Evolutionary conservation across 176 grass and related monocot species (phyloP).

Genomic region (Triticum dicoccoides): DNA sequence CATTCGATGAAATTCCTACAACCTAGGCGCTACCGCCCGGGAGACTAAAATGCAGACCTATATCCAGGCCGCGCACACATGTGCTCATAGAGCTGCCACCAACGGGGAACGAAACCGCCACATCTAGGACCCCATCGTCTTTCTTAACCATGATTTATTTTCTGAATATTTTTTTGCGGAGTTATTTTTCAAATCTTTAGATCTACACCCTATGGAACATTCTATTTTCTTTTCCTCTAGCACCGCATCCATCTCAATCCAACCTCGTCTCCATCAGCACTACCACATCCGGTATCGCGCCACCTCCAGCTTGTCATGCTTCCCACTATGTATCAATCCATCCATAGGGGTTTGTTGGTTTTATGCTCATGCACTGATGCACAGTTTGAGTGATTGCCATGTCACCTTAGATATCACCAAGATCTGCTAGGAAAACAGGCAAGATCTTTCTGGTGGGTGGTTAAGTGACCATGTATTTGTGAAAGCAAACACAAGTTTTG

Average conservation of each 20-base stretch:
- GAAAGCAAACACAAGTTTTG: neutral
- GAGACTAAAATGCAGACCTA: too few species aligned
- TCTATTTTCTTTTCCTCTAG: too few species aligned
- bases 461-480: neutral
- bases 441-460: neutral
- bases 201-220: too few species aligned
- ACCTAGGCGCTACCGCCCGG: accelerated
- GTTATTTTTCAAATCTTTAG: too few species aligned
- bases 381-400: neutral
- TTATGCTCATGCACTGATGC: neutral
- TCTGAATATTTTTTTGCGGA: too few species aligned
- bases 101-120: accelerated
- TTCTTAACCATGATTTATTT: too few species aligned
- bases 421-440: neutral
- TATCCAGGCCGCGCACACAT: too few species aligned
- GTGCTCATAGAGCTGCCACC: too few species aligned
- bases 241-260: too few species aligned
- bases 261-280: too few species aligned
- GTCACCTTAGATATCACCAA: neutral
- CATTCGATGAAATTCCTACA: too few species aligned
- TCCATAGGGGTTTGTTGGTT: neutral
- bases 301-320: neutral
- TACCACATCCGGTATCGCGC: neutral
- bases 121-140: too few species aligned
- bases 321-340: neutral